These are phyloP conservation scores for Ophiostoma australiae DNA, from an alignment of 2,329 filamentous ascomycete genomes.

Conservation along the genomic window DNA sequence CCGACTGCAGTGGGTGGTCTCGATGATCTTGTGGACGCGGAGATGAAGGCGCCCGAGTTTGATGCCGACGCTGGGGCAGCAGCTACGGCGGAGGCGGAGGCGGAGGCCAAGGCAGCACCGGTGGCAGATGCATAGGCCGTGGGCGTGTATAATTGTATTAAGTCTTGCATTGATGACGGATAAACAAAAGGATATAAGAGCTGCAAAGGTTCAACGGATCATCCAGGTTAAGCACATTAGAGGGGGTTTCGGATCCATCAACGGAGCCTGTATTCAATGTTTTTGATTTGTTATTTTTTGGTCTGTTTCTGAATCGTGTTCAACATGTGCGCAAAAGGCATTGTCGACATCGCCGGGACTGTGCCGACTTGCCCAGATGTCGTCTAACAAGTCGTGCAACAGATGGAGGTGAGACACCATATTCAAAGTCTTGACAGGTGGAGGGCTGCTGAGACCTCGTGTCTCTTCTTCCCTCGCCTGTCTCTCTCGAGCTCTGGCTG, in stretches of 20 bases:
- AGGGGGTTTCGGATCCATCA: not conserved
- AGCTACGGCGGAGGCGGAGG: conserved; percentile 18
- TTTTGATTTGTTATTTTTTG: not conserved
- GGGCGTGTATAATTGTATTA: not conserved
- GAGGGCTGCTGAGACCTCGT: conserved; percentile 1
- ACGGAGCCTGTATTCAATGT: not conserved
- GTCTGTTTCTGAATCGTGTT: not conserved
- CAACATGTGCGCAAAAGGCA: not conserved
- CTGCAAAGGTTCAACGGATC: not conserved
- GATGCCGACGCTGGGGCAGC: conserved; percentile 1
- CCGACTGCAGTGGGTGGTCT: conserved; percentile 62
- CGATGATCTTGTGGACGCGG: conserved; percentile 53
- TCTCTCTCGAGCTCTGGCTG: not conserved
- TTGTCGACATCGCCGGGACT: not conserved
- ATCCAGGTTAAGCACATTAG: not conserved
- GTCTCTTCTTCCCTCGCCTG: not conserved
- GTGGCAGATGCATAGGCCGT: not conserved
- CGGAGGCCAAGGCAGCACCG: not conserved
- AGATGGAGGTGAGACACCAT: not conserved
- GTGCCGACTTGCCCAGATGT: not conserved
- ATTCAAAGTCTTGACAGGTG: not conserved
- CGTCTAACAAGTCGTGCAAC: not conserved
- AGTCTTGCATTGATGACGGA: not conserved
- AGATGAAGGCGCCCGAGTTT: conserved; percentile 35
- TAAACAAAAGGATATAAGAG: conserved; percentile 2